Evolutionary conservation across 805 yeast species (phyloP).

Genomic region (Huiozyma sinensis): DNA sequence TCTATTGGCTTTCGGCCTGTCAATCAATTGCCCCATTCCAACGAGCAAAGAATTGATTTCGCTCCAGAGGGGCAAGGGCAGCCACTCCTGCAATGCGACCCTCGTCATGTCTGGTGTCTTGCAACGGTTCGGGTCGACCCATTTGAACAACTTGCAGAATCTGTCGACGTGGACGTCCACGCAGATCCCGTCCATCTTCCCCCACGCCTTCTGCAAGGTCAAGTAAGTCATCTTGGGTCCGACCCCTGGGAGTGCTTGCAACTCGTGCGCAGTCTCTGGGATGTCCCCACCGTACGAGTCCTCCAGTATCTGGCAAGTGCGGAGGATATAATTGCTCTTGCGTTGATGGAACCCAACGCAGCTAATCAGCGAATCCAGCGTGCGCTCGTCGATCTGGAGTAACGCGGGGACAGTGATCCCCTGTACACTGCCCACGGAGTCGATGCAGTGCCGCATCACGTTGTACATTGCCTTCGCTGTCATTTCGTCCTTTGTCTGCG

Average conservation of each 20-base stretch:
- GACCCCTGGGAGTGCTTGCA: conserved; percentile 73
- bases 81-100: conserved; percentile 55
- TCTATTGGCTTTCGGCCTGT: conserved; percentile 51
- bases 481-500: conserved; percentile 87
- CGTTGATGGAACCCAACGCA: conserved; percentile 83
- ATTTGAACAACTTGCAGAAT: conserved; percentile 65
- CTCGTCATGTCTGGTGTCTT: conserved; percentile 72
- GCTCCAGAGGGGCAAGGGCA: conserved; percentile 65
- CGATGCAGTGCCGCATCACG: conserved; percentile 40
- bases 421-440: conserved; percentile 29
- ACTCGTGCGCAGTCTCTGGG: conserved; percentile 57
- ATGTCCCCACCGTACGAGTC: conserved; percentile 52
- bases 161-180: conserved; percentile 89
- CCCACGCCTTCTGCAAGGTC: conserved; percentile 76
- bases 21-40: conserved; percentile 87
- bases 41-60: conserved; percentile 81
- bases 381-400: conserved; percentile 38
- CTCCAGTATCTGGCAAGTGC: conserved; percentile 43
- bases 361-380: conserved; percentile 54
- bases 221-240: conserved; percentile 93
- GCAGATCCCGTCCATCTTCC: conserved; percentile 69
- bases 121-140: conserved; percentile 43
- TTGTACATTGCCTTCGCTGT: conserved; percentile 61
- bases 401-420: conserved; percentile 54
- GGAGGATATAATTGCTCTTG: conserved; percentile 61